phyloP scores from a whole-genome alignment of 2,329 filamentous ascomycete species.

The Venturia aucupariae region DNA sequence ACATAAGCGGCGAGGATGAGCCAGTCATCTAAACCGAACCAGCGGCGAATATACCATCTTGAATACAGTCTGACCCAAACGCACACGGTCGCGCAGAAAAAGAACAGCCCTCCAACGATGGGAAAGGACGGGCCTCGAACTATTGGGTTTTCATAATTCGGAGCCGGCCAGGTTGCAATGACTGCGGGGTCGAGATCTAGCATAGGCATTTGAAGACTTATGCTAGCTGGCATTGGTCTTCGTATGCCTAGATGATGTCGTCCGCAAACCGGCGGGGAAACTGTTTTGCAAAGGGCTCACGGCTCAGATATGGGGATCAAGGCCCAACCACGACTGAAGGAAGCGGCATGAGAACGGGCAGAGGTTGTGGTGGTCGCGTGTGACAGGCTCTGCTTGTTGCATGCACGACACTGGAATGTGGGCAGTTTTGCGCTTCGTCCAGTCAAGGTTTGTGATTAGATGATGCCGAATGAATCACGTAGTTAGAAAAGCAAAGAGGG shows the following conservation, averaged over 20 bases:
- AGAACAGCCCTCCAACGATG: slow-evolving; percentile 11
- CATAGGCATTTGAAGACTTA: background rate
- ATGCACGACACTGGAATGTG: background rate
- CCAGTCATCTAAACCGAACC: slow-evolving; percentile 15
- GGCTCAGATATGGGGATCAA: background rate
- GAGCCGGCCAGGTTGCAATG: background rate
- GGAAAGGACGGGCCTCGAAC: slow-evolving; percentile 9
- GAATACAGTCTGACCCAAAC: slow-evolving; percentile 13
- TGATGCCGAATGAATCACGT: background rate
- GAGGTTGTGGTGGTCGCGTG: background rate
- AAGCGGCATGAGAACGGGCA: background rate
- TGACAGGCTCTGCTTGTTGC: background rate
- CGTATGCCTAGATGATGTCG: background rate
- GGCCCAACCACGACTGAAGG: background rate
- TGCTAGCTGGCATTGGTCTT: background rate
- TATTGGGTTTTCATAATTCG: slow-evolving; percentile 12
- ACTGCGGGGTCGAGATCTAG: background rate
- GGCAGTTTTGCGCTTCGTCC: background rate
- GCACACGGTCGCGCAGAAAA: background rate
- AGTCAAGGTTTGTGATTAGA: background rate
- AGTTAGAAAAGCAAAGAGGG: background rate
- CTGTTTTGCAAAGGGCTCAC: background rate
- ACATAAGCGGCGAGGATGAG: slow-evolving; percentile 14
- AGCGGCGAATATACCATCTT: slow-evolving; percentile 11
- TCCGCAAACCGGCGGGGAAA: background rate